Conservation (phyloP, 495 filamentous ascomycete species). For the Xylona heveae region DNA sequence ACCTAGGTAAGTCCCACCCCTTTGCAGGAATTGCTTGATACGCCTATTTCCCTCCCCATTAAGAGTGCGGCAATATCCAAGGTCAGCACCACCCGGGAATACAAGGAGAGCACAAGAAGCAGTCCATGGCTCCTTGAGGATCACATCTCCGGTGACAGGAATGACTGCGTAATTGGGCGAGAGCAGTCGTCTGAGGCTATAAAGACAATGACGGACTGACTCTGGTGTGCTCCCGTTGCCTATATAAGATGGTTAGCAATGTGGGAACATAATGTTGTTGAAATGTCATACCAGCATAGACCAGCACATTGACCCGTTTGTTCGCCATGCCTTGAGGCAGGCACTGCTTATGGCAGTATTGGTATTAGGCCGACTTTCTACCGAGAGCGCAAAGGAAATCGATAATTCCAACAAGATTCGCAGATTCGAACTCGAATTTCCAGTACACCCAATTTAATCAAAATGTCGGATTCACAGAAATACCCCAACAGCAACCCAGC, state of each 20-base stretch:
- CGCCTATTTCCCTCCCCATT: constrained; percentile 73
- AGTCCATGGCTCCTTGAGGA: constrained; percentile 85
- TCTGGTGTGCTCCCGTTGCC: constrained; percentile 70
- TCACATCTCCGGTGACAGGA: constrained; percentile 50
- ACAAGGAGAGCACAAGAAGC: constrained; percentile 74
- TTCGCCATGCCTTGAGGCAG: constrained; percentile 27
- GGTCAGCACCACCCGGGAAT: constrained; percentile 84
- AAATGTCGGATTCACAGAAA: constrained; percentile 31
- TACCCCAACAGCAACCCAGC: constrained; percentile 17
- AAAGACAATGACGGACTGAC: constrained; percentile 77
- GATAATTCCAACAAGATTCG: too few relatives aligned
- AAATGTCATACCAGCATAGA: constrained; percentile 49
- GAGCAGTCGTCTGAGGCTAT: constrained; percentile 72
- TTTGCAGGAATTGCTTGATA: constrained; percentile 65
- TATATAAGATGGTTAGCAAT: constrained; percentile 15
- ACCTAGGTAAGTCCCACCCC: constrained; percentile 73
- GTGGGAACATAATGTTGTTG: not conserved
- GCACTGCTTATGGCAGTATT: too few relatives aligned
- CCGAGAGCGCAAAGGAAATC: too few relatives aligned
- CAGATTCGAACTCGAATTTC: too few relatives aligned
- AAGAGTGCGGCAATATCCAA: constrained; percentile 72
- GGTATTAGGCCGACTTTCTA: too few relatives aligned
- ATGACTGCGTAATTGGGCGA: constrained; percentile 87
- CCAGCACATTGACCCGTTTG: constrained; percentile 62
- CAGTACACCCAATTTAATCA: not conserved